A percentile compares a stretch with the other conserved stretches of the same genome.
Evolutionary conservation across 2,329 filamentous ascomycete species (phyloP).

Genomic region (Paraconiothyrium brasiliense): DNA sequence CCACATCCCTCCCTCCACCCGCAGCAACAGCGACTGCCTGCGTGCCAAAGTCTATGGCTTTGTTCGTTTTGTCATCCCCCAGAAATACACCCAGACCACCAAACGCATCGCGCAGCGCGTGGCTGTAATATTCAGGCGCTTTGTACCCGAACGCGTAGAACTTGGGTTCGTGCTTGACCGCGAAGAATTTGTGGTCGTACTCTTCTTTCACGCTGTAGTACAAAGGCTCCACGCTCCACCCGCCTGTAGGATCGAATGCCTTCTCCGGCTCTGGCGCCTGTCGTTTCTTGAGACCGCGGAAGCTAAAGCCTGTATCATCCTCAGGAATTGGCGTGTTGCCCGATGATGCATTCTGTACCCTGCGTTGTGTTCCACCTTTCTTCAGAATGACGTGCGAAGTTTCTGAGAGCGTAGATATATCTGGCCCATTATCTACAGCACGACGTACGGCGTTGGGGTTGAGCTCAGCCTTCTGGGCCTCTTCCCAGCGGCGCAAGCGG

Average conservation of each 20-base stretch:
- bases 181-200: slow-evolving; percentile 81
- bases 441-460: slow-evolving; percentile 56
- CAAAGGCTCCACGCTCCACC: slow-evolving; percentile 69
- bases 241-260: slow-evolving; percentile 89
- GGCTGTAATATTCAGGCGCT: slow-evolving; percentile 79
- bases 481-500: slow-evolving; percentile 74
- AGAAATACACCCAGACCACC: slow-evolving; percentile 88
- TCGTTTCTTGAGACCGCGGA: slow-evolving; percentile 80
- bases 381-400: slow-evolving; percentile 56
- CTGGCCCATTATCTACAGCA: slow-evolving; percentile 23
- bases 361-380: slow-evolving; percentile 72
- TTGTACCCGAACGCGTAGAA: slow-evolving; percentile 84
- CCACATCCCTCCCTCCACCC: slow-evolving; percentile 65
- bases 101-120: slow-evolving; percentile 88
- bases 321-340: slow-evolving; percentile 30
- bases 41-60: slow-evolving; percentile 43
- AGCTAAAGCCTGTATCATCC: slow-evolving; percentile 59
- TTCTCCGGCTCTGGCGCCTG: slow-evolving; percentile 70
- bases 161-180: slow-evolving; percentile 71
- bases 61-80: slow-evolving; percentile 71
- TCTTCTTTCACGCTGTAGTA: slow-evolving; percentile 74
- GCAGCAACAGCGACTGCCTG: slow-evolving; percentile 58
- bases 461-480: slow-evolving; percentile 69
- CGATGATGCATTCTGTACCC: slow-evolving; percentile 43
- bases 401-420: slow-evolving; percentile 27